Conservation (phyloP, 768 basidiomycete genomes). For the Leccinum incarnatum region DNA sequence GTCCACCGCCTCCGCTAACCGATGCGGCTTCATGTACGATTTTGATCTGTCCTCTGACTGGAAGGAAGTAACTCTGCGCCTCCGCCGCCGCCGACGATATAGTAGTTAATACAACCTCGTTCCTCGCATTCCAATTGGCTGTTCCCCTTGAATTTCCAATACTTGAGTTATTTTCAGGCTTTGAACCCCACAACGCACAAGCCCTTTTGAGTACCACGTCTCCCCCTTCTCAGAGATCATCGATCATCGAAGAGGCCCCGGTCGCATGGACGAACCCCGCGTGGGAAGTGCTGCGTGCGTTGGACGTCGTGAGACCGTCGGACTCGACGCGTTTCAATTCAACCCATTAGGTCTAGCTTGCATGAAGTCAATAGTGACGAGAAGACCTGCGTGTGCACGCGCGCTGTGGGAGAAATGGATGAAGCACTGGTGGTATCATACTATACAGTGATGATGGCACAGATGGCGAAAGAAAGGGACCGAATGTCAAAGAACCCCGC, state of each 20-base stretch:
- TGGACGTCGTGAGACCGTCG: not conserved
- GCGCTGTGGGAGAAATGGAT: not conserved
- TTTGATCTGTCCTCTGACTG: not conserved
- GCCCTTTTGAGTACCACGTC: too few relatives aligned
- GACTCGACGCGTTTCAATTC: slow-evolving; percentile 10
- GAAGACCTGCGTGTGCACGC: not conserved
- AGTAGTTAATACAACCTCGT: too few relatives aligned
- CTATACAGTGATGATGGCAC: not conserved
- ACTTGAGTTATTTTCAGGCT: not conserved
- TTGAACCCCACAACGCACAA: not conserved
- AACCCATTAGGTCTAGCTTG: slow-evolving; percentile 5
- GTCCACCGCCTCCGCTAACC: not conserved
- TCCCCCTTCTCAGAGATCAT: not conserved
- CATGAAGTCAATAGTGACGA: not conserved
- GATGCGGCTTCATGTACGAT: not conserved
- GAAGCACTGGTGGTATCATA: not conserved
- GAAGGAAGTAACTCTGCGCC: not conserved
- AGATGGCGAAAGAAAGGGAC: not conserved
- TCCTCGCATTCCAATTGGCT: not conserved
- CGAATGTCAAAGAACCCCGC: not conserved
- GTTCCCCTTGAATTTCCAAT: not conserved
- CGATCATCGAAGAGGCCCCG: not conserved
- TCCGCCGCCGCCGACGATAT: not conserved
- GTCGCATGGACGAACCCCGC: not conserved
- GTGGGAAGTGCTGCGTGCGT: not conserved